These are phyloP conservation scores for Salmacisia buchloeana DNA, from an alignment of 1,284 basidiomycete species.

Conservation along the genomic window DNA sequence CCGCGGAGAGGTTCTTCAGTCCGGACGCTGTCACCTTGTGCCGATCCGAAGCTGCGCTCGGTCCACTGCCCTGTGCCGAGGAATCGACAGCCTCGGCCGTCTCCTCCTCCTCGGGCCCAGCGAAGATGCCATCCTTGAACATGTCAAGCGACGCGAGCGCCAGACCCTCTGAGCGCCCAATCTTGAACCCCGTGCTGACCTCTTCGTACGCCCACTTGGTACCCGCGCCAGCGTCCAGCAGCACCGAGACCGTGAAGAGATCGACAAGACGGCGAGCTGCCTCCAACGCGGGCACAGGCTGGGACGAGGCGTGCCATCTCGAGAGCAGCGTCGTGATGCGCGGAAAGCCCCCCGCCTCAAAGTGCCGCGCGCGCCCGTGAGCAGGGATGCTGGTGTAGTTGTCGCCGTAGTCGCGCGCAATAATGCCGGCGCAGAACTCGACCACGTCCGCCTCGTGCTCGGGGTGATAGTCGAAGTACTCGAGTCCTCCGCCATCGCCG, in stretches of 20 bases:
- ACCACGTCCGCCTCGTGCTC: conserved; percentile 67
- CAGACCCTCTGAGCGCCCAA: conserved; percentile 78
- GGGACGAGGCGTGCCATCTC: conserved; percentile 6
- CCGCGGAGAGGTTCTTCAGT: conserved; percentile 63
- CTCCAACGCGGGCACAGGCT: conserved; percentile 19
- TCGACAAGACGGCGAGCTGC: conserved; percentile 64
- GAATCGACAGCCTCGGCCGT: conserved; percentile 55
- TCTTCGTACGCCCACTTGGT: conserved; percentile 75
- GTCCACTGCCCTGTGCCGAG: conserved; percentile 4
- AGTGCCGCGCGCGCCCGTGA: conserved; percentile 85
- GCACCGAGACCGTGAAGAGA: conserved; percentile 83
- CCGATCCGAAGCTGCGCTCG: not conserved
- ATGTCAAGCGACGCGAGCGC: conserved; percentile 85
- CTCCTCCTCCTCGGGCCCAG: conserved; percentile 58
- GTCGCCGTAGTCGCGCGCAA: conserved; percentile 77
- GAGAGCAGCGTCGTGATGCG: conserved; percentile 29
- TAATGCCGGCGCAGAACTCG: conserved; percentile 74
- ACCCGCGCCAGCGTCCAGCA: conserved; percentile 89
- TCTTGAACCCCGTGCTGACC: conserved; percentile 58
- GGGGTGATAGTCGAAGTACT: conserved; percentile 80
- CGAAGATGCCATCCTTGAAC: conserved; percentile 78
- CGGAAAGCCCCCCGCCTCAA: conserved; percentile 51
- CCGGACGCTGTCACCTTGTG: conserved; percentile 60
- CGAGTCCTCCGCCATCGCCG: conserved; percentile 50
- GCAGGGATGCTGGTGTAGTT: conserved; percentile 73